Conservation (phyloP, 495 filamentous ascomycete genomes). For the Tuber melanosporum region DNA sequence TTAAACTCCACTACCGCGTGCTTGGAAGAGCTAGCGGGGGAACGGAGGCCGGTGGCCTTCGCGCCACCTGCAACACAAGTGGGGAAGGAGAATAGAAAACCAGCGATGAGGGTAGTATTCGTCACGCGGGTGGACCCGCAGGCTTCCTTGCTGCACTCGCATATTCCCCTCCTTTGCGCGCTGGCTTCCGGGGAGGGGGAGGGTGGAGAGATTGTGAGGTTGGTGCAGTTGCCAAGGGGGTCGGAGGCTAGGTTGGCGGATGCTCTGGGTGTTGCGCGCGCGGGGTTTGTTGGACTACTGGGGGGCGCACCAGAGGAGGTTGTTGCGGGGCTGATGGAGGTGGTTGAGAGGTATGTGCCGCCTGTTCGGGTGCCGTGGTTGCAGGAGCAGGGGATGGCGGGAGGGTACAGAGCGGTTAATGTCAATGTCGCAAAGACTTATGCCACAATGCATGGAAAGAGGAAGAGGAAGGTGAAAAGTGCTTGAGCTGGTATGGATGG, state of each 20-base stretch:
- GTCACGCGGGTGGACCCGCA: constrained; percentile 42
- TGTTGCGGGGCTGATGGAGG: constrained; percentile 38
- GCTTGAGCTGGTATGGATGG: not conserved
- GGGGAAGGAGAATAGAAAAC: constrained; percentile 5
- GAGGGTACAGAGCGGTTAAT: not conserved
- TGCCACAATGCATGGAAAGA: not conserved
- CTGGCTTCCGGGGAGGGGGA: constrained; percentile 37
- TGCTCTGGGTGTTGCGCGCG: constrained; percentile 45
- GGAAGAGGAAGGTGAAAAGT: not conserved
- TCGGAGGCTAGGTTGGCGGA: constrained; percentile 42
- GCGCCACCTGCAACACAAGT: not conserved
- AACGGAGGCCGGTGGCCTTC: constrained; percentile 13
- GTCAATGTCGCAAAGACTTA: not conserved
- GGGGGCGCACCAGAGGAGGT: constrained; percentile 42
- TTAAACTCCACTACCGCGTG: constrained; percentile 47
- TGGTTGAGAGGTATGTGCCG: constrained; percentile 43
- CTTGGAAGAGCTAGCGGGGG: constrained; percentile 41
- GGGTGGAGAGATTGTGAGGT: constrained; percentile 34
- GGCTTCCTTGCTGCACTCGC: constrained; percentile 43
- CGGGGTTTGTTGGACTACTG: constrained; percentile 46
- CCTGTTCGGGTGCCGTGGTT: constrained; percentile 38
- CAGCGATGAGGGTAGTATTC: constrained; percentile 43
- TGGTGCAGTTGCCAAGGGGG: constrained; percentile 44
- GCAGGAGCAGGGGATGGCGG: not conserved
- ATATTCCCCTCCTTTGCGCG: constrained; percentile 44